A percentile compares a stretch with the other conserved stretches of the same genome.
Conservation (phyloP, 306 rosid species). For the Prunus persica region DNA sequence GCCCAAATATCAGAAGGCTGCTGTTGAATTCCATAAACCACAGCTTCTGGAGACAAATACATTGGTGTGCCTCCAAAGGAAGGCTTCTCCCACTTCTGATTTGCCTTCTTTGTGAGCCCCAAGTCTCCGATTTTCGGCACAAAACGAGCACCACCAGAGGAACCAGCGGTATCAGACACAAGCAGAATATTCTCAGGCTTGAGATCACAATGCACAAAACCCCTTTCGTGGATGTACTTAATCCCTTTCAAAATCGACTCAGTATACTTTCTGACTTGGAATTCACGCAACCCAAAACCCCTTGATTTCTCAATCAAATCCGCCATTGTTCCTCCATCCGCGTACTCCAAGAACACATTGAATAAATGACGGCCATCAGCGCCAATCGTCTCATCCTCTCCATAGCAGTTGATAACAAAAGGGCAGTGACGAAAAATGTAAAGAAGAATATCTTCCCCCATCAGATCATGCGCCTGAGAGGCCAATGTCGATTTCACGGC, state of each 20-base stretch:
- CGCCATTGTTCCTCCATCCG: too few relatives aligned
- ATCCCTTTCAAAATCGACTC: slow-evolving; percentile 2
- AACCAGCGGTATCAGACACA: neutral
- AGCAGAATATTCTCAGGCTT: slow-evolving; percentile 13
- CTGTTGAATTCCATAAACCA: neutral
- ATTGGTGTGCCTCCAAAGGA: neutral
- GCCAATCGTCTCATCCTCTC: too few relatives aligned
- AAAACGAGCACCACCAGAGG: neutral
- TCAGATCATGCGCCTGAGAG: too few relatives aligned
- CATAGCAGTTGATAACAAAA: too few relatives aligned
- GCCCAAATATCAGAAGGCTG: slow-evolving; percentile 8
- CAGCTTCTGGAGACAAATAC: neutral
- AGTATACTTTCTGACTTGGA: neutral
- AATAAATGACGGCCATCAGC: neutral
- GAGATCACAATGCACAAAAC: slow-evolving; percentile 21
- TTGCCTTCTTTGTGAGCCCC: neutral
- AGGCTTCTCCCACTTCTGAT: too few relatives aligned
- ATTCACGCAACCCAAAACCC: neutral
- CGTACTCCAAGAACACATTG: neutral
- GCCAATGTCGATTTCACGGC: too few relatives aligned
- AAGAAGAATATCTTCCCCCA: too few relatives aligned
- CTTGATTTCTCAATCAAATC: neutral
- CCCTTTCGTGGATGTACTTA: neutral
- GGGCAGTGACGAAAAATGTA: too few relatives aligned
- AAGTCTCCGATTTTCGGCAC: slow-evolving; percentile 5